These are phyloP conservation scores for Hydnomerulius pinastri DNA, from an alignment of 768 basidiomycete genomes.

Conservation along the genomic window DNA sequence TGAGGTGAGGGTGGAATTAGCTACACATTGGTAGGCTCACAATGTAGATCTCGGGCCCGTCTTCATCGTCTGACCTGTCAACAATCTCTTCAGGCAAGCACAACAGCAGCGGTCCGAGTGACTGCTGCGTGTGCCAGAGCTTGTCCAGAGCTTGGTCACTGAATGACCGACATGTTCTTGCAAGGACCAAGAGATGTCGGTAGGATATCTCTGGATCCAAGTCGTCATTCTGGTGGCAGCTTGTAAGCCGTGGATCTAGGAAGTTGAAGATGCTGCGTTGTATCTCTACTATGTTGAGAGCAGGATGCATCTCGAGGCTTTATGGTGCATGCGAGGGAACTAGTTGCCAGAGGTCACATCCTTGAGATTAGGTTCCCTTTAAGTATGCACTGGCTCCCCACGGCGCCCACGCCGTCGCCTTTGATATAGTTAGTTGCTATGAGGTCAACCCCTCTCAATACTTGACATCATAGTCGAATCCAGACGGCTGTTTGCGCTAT, in stretches of 20 bases:
- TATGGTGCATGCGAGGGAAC: no score
- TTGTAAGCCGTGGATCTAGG: neutral
- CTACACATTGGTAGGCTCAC: neutral
- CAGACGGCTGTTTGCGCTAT: no score
- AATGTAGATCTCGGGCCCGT: neutral
- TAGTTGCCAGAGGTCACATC: no score
- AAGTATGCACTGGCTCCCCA: no score
- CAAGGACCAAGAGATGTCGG: neutral
- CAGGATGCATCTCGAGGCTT: no score
- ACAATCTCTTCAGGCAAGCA: neutral
- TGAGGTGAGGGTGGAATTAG: neutral
- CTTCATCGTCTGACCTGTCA: neutral
- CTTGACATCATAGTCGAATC: no score
- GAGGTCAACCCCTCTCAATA: no score
- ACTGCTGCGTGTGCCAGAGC: slow-evolving; percentile 1
- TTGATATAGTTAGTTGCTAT: no score
- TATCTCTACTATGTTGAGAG: neutral
- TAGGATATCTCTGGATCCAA: no score
- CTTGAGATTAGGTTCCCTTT: no score
- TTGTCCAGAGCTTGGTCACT: neutral
- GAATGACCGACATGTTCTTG: neutral
- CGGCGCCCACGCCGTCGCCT: no score
- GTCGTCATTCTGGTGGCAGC: neutral
- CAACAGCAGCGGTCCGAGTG: neutral
- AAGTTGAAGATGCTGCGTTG: neutral